Base-by-base conservation (phyloP, 768 basidiomycete genomes). In the Mycena polygramma region DNA sequence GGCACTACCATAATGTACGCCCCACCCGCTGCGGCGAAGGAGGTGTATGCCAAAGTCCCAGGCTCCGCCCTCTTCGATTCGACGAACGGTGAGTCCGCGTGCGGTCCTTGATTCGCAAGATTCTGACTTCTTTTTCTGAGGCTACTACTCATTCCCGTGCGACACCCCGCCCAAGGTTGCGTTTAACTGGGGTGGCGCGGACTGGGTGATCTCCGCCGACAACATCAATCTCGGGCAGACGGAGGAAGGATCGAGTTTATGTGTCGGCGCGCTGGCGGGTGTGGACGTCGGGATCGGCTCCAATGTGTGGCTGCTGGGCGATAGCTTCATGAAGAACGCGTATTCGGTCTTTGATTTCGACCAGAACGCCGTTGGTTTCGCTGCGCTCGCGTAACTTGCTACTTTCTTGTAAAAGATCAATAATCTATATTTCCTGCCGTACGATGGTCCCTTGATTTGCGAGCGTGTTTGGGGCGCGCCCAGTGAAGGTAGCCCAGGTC, bases 241-340 rank as follows among this genome's bases (percentile, higher is more conserved):
- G 46, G 82, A 80, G 64, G 68, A 87, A 61, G 89, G 89, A 19
- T 79, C 82, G 51, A 88, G 53, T 26, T 35, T 49, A 13, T 79
- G 92, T 75, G 75, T 84, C 0, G 89, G 89, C 41, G 88, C 88
- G 5, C 85, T 92, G 74, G 83, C 83, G 6, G 78, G 84, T 8
- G 84, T 85, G n/a, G 76, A 84, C 48, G 37, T 77, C 48, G 79
- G 74, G 14, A 54, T 75, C 7, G 71, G 69, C 36, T 8, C 49
- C 26, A 65, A 26, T 24, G 52, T 59, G 30, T 68, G 72, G 78
- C 73, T 85, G 60, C 81, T 89, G 17, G 90, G 75, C 17, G 76
- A 77, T 49, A 66, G 69, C 13, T 86, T 87, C 75, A 71, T 87
- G 75, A 77, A 77, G 71, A 83, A 82, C 61, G 83, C 84, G 1